Percentiles rank a stretch among this genome's conserved stretches.
Conservation (phyloP, 768 basidiomycete species). For the Psilocybe tampanensis region DNA sequence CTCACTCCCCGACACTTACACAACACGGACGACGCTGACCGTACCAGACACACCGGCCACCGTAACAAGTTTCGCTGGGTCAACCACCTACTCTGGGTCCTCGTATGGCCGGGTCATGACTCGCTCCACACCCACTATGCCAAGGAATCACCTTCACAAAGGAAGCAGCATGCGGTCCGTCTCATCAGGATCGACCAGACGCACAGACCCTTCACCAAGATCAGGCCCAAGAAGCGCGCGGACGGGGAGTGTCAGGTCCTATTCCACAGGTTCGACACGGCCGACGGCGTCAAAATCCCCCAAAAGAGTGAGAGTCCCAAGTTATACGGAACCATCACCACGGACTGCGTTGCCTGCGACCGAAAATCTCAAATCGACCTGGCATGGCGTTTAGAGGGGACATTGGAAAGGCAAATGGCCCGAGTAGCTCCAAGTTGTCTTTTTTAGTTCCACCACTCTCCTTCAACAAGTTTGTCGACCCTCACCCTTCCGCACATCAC, state of each 20-base stretch:
- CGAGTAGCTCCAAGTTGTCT: too few relatives aligned
- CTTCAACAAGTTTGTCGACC: too few relatives aligned
- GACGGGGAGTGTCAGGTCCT: slow-evolving; percentile 8
- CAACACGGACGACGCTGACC: slow-evolving; percentile 13
- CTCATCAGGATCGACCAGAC: slow-evolving; percentile 12
- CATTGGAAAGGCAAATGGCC: neutral
- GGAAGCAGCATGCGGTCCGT: slow-evolving; percentile 16
- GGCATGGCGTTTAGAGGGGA: slow-evolving; percentile 17
- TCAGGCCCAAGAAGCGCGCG: slow-evolving; percentile 12
- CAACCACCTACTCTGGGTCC: slow-evolving; percentile 9
- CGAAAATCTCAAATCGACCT: slow-evolving; percentile 21
- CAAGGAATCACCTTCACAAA: neutral
- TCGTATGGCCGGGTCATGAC: slow-evolving; percentile 5
- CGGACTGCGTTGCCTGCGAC: slow-evolving; percentile 9
- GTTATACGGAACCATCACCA: neutral
- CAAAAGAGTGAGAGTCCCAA: slow-evolving; percentile 2
- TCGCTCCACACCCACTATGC: neutral
- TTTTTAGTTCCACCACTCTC: too few relatives aligned
- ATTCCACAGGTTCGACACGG: slow-evolving; percentile 2
- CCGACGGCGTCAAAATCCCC: neutral
- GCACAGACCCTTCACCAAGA: slow-evolving; percentile 8
- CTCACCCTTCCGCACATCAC: neutral
- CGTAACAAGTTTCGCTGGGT: slow-evolving; percentile 14
- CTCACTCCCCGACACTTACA: slow-evolving; percentile 9
- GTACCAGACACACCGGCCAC: slow-evolving; percentile 14